Evolutionary conservation across 257 asterid genomes (phyloP).

Genomic region (Voacanga thouarsii): DNA sequence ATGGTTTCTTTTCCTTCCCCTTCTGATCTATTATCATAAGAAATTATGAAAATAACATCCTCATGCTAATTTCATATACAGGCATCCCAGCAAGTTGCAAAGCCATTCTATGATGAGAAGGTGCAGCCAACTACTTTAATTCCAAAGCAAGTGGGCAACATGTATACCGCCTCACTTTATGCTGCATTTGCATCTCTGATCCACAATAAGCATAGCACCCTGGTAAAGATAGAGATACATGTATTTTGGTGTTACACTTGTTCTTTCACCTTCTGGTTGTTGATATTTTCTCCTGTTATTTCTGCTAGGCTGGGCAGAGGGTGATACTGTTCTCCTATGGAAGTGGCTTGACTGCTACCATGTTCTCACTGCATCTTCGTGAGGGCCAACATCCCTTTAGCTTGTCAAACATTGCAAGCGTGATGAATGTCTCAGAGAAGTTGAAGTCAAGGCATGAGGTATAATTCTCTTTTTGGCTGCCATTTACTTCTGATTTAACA

Average conservation of each 20-base stretch:
- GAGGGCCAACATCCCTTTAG: slow-evolving; percentile 82
- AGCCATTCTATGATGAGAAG: slow-evolving; percentile 69
- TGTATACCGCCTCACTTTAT: slow-evolving; percentile 96
- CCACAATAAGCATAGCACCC: slow-evolving; percentile 62
- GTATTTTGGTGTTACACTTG: not conserved
- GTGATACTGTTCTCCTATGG: slow-evolving; percentile 91
- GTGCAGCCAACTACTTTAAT: slow-evolving; percentile 88
- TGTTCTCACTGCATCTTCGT: slow-evolving; percentile 77
- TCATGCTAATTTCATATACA: slow-evolving; percentile 30
- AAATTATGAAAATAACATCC: slow-evolving; percentile 8
- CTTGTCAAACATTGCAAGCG: slow-evolving; percentile 69
- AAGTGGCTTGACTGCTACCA: slow-evolving; percentile 81
- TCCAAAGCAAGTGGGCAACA: slow-evolving; percentile 97
- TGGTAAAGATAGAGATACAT: slow-evolving; percentile 51
- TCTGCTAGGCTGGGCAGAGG: slow-evolving; percentile 73
- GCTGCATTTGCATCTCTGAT: slow-evolving; percentile 95
- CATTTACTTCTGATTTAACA: not conserved
- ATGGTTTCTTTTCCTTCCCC: not conserved
- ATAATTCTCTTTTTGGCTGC: slow-evolving; percentile 2
- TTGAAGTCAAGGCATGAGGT: slow-evolving; percentile 89
- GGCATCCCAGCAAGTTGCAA: slow-evolving; percentile 94
- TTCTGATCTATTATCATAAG: not conserved
- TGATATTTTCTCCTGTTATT: not conserved
- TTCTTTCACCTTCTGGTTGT: not conserved
- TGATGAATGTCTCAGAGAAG: slow-evolving; percentile 76